These are phyloP conservation scores for Aspergillus bridgeri DNA, from an alignment of 495 filamentous ascomycete genomes.

Conservation along the genomic window DNA sequence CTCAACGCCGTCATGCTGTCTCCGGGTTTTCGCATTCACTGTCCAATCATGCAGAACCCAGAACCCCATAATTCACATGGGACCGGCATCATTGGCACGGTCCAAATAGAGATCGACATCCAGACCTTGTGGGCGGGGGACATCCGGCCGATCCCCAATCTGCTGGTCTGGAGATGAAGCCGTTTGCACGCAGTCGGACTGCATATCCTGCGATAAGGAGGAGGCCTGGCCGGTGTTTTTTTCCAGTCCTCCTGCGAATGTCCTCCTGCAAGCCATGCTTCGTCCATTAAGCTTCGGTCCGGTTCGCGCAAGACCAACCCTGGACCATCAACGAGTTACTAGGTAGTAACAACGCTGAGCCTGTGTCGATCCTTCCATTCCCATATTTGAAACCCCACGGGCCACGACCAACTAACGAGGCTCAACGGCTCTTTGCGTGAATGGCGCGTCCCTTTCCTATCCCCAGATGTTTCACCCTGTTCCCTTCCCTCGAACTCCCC, in stretches of 20 bases:
- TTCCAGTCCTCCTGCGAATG: too few relatives aligned
- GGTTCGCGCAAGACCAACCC: neutral
- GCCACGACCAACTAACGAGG: too few relatives aligned
- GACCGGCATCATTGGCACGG: neutral
- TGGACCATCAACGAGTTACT: neutral
- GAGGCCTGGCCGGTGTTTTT: too few relatives aligned
- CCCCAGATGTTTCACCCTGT: neutral
- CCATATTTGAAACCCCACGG: conserved; percentile 1
- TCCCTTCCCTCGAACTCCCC: neutral
- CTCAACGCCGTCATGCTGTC: too few relatives aligned
- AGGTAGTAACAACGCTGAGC: neutral
- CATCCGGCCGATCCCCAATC: neutral
- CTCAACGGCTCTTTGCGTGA: neutral
- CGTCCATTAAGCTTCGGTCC: neutral
- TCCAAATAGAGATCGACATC: neutral
- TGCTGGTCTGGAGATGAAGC: neutral
- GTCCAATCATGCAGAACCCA: too few relatives aligned
- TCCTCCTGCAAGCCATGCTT: too few relatives aligned
- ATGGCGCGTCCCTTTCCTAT: neutral
- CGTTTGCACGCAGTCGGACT: neutral
- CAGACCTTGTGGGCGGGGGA: neutral
- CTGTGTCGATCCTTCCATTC: conserved; percentile 4
- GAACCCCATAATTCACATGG: neutral
- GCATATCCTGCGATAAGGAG: neutral
- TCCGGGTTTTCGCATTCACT: too few relatives aligned